Evolutionary conservation across 441 rosid genomes (phyloP).

Genomic region (Bocquillonia castaneifolia): DNA sequence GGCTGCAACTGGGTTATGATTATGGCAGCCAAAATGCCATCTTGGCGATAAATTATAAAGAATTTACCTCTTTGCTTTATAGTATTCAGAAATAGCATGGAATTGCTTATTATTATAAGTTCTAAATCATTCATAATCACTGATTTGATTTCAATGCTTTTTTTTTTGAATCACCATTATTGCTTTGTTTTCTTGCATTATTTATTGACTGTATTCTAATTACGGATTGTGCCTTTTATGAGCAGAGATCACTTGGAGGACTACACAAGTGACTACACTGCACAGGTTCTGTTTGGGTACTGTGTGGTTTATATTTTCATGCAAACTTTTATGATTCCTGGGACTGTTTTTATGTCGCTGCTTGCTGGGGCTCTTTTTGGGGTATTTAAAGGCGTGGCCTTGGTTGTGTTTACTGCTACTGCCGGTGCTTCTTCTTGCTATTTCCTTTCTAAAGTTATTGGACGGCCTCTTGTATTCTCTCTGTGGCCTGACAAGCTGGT

Average conservation of each 20-base stretch:
- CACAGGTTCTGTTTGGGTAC: conserved; percentile 79
- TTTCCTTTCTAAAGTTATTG: conserved; percentile 73
- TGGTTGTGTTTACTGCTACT: conserved; percentile 77
- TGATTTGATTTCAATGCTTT: too few species aligned
- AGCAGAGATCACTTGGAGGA: conserved; percentile 73
- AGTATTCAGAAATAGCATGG: too few species aligned
- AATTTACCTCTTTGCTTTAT: too few species aligned
- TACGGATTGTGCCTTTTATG: not conserved
- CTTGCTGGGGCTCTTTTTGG: conserved; percentile 95
- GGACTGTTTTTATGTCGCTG: conserved; percentile 85
- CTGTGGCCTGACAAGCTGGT: conserved; percentile 83
- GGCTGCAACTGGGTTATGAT: too few species aligned
- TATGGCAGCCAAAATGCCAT: too few species aligned
- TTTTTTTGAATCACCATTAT: not conserved
- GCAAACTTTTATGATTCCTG: conserved; percentile 95
- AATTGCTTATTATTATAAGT: not conserved
- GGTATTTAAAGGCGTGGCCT: conserved; percentile 64
- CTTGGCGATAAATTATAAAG: too few species aligned
- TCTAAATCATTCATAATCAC: not conserved
- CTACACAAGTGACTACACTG: conserved; percentile 80
- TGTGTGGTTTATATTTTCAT: conserved; percentile 69
- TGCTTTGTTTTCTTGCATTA: conserved; percentile 2
- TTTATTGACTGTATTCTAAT: not conserved
- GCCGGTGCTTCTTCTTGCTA: conserved; percentile 93
- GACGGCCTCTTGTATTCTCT: conserved; percentile 66